Conservation (phyloP, 2,329 filamentous ascomycete species). For the Scedosporium minutisporum region DNA sequence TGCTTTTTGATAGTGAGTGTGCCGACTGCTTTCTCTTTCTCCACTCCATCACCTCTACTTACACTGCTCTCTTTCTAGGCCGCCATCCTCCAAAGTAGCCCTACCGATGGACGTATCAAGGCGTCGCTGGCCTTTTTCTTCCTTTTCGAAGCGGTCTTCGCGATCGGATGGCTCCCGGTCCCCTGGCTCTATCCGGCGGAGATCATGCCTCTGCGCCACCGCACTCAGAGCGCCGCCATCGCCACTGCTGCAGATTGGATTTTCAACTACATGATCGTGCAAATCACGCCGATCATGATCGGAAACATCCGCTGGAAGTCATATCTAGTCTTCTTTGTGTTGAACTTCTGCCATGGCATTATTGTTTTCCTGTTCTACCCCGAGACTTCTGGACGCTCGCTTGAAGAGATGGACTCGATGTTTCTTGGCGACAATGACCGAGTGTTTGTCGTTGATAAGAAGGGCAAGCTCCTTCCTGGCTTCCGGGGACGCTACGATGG, state of each 20-base stretch:
- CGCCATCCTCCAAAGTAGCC: slow-evolving; percentile 25
- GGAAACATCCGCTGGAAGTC: slow-evolving; percentile 40
- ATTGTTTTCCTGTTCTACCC: slow-evolving; percentile 38
- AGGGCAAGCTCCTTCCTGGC: background rate
- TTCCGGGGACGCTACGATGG: background rate
- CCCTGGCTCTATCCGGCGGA: slow-evolving; percentile 56
- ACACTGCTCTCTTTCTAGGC: slow-evolving; percentile 47
- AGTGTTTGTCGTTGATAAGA: background rate
- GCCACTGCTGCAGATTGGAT: slow-evolving; percentile 55
- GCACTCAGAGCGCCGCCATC: slow-evolving; percentile 50
- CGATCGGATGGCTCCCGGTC: slow-evolving; percentile 58
- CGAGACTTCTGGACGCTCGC: slow-evolving; percentile 35
- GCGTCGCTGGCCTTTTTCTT: slow-evolving; percentile 60
- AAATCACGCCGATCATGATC: slow-evolving; percentile 73
- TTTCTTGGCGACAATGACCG: slow-evolving; percentile 12
- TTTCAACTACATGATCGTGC: slow-evolving; percentile 66
- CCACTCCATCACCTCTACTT: slow-evolving; percentile 34
- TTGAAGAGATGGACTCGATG: slow-evolving; percentile 51
- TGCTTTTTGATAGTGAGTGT: slow-evolving; percentile 52
- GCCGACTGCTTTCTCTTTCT: slow-evolving; percentile 53
- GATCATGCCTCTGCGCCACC: slow-evolving; percentile 54
- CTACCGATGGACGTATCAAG: slow-evolving; percentile 49
- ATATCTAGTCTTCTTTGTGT: slow-evolving; percentile 47
- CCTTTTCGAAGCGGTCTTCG: slow-evolving; percentile 59
- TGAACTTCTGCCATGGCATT: slow-evolving; percentile 32